A percentile compares a stretch with the other conserved stretches of the same genome.
Conservation (phyloP, 2,329 filamentous ascomycete genomes). For the Uncinocarpus reesii region DNA sequence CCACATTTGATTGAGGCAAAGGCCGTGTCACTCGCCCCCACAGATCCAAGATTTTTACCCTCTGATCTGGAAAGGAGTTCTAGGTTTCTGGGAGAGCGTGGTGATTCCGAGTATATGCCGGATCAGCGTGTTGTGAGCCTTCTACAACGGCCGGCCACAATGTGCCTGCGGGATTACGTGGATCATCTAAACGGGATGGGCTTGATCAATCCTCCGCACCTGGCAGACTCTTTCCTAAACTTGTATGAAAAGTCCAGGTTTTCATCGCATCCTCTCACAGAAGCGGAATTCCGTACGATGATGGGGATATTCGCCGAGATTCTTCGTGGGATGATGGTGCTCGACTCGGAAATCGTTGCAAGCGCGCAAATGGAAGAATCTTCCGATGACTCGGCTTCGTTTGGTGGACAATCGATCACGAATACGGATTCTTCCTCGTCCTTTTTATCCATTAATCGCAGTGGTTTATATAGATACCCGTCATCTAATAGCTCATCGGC, state of each 20-base stretch:
- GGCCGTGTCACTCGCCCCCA: constrained; percentile 72
- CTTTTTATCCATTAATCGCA: constrained; percentile 8
- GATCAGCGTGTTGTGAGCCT: constrained; percentile 59
- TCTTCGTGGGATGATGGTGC: constrained; percentile 60
- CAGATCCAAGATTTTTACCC: constrained; percentile 37
- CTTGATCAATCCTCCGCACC: constrained; percentile 46
- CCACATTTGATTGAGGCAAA: constrained; percentile 87
- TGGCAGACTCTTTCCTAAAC: constrained; percentile 53
- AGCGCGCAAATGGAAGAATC: constrained; percentile 19
- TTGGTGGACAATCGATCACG: background rate
- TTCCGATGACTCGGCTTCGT: constrained; percentile 1
- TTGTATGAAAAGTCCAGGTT: constrained; percentile 81
- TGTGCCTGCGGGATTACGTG: constrained; percentile 73
- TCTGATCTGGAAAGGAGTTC: background rate
- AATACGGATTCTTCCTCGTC: constrained; percentile 7
- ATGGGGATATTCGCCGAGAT: constrained; percentile 80
- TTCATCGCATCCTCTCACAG: constrained; percentile 57
- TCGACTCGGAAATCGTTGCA: constrained; percentile 47
- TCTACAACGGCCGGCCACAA: constrained; percentile 58
- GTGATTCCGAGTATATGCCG: constrained; percentile 38
- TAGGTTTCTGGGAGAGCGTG: constrained; percentile 19
- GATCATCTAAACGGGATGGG: constrained; percentile 57
- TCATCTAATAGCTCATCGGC: constrained; percentile 13
- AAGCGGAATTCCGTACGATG: constrained; percentile 60
- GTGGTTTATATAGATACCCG: constrained; percentile 1